A percentile compares a stretch with the other conserved stretches of the same genome.
phyloP scores from a whole-genome alignment of 2,329 filamentous ascomycete genomes.

The Cryphonectria parasitica region DNA sequence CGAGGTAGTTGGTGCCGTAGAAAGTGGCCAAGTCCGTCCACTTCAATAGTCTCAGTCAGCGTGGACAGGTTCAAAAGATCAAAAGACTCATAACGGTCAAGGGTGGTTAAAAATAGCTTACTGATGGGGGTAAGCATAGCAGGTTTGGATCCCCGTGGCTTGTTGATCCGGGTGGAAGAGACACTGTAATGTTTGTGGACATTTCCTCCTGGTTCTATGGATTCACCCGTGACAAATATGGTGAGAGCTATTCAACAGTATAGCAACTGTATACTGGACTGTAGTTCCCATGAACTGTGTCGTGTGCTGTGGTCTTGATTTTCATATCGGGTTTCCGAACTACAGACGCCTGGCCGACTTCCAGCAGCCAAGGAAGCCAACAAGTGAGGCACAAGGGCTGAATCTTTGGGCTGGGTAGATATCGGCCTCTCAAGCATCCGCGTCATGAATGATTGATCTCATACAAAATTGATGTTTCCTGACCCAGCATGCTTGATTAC shows the following conservation, averaged over 20 bases:
- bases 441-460: neutral
- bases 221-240: neutral
- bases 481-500: neutral
- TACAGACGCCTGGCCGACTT: neutral
- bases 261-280: neutral
- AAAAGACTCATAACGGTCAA: neutral
- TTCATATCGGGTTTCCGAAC: neutral
- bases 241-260: neutral
- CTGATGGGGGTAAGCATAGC: neutral
- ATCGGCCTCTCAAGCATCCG: no score
- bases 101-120: neutral
- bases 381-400: no score
- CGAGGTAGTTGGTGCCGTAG: conserved; percentile 4
- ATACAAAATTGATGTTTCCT: neutral
- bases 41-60: neutral
- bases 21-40: conserved; percentile 3
- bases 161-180: neutral
- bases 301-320: neutral
- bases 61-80: neutral
- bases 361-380: no score
- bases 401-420: no score
- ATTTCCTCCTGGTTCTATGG: neutral
- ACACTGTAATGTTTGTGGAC: neutral
- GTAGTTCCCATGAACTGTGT: neutral
- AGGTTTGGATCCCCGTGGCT: neutral